Percentiles rank a stretch among this genome's conserved stretches.
These are phyloP conservation scores for Alternaria conjuncta DNA, from an alignment of 2,329 filamentous ascomycete species.

Conservation along the genomic window DNA sequence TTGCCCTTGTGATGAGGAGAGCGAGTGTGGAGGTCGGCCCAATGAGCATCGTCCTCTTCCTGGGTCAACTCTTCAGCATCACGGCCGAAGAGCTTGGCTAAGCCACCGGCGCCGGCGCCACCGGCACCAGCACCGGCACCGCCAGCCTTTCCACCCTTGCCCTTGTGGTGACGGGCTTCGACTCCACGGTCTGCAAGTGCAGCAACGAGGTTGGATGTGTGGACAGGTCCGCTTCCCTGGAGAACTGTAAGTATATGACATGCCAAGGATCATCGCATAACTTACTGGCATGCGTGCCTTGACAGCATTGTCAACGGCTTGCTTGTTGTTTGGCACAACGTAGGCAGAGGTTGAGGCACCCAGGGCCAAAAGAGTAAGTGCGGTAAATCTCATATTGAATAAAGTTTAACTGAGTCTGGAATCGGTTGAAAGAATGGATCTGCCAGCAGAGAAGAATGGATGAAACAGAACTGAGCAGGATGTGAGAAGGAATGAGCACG, in stretches of 20 bases:
- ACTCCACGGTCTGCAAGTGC: conserved; percentile 26
- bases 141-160: conserved; percentile 17
- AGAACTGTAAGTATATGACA: conserved; percentile 10
- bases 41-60: neutral
- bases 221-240: conserved; percentile 34
- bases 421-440: conserved; percentile 29
- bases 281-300: conserved; percentile 38
- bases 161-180: conserved; percentile 24
- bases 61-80: neutral
- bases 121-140: neutral
- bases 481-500: conserved; percentile 45
- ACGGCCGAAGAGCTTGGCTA: neutral
- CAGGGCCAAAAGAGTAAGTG: conserved; percentile 39
- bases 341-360: conserved; percentile 41
- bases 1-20: conserved; percentile 13
- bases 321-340: conserved; percentile 37
- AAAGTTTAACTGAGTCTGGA: conserved; percentile 15
- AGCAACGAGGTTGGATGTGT: conserved; percentile 27
- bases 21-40: neutral
- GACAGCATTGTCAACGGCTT: conserved; percentile 26
- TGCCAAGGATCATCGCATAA: neutral
- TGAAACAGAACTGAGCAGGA: conserved; percentile 35
- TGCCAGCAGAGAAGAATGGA: conserved; percentile 41
- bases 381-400: conserved; percentile 41
- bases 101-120: neutral